Base-by-base conservation (phyloP, 2,329 filamentous ascomycete species). In the Xylaria arbuscula region DNA sequence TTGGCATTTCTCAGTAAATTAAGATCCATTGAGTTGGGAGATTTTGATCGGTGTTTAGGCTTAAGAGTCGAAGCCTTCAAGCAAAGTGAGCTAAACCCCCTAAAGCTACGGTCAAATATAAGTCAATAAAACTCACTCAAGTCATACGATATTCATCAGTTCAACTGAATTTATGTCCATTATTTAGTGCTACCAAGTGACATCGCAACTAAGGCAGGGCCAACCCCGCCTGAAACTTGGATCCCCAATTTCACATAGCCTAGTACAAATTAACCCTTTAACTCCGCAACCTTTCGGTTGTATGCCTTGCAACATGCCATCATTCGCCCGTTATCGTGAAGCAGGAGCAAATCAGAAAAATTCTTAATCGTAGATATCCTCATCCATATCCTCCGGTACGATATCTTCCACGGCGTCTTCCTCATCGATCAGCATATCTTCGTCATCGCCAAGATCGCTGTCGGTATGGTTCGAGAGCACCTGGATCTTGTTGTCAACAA, bases 381-480 rank as follows among this genome's bases (percentile, higher is more conserved):
- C 85, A 56, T 90, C 88, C 85, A 88, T 89, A 65, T 85, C 82
- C 75, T 90, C 86, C 17, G 85, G 82, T 57, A 84, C 83, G 70
- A 90, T 77, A 76, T 97, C 93, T 13, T 92, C 90, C 19, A 92
- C 82, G 0, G 91, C 92, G 76, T 93, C 91, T 1, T 91, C 89
- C 11, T 93, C 92, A 40, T 86, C 83, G 68, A 94, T 91, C 59
- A 90, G 82, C 89, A 93, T 90, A 56, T 93, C 91, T 68, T 90
- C 89, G 24, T 90, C 89, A 24, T 79, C 76, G 64, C 86, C 86
- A 15, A 83, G 77, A 19, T 89, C 87, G 72, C 87, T 89, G 51
- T 90, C 89, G 0, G 77, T 72, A 79, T 98, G 96, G 80, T 99
- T 98, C 7, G 94, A 85, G 28, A 96, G 77, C 1, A 99, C 93